These are phyloP conservation scores for Phytopythium boreale DNA, from an alignment of 352 stramenopile species.

Conservation along the genomic window DNA sequence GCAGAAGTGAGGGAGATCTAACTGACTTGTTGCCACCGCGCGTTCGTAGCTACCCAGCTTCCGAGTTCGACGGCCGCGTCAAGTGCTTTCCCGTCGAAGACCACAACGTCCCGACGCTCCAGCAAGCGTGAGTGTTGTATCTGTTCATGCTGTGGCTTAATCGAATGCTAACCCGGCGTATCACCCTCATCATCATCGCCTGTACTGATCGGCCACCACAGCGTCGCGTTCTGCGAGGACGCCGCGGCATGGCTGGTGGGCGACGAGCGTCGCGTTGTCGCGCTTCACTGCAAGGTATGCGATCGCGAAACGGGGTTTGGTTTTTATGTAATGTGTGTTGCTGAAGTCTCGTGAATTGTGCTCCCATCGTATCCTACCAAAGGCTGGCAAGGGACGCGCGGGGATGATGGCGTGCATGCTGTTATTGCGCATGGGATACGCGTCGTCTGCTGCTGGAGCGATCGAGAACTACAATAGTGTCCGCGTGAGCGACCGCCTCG, in stretches of 20 bases:
- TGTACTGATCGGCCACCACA: slow-evolving; percentile 14
- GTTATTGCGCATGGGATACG: slow-evolving; percentile 62
- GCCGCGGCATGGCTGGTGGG: slow-evolving; percentile 53
- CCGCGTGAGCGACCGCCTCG: slow-evolving; percentile 49
- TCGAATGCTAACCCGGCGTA: too few species aligned
- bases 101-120: slow-evolving; percentile 65
- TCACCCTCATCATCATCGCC: not conserved
- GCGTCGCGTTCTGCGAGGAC: slow-evolving; percentile 71
- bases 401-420: slow-evolving; percentile 82
- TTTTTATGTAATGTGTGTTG: not conserved
- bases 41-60: slow-evolving; percentile 40
- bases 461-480: slow-evolving; percentile 71
- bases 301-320: not conserved
- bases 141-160: not conserved
- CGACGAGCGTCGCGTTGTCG: slow-evolving; percentile 41
- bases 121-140: slow-evolving; percentile 42
- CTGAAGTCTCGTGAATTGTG: not conserved
- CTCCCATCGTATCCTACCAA: not conserved
- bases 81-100: slow-evolving; percentile 70
- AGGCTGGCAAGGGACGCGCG: slow-evolving; percentile 68
- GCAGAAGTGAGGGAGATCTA: too few species aligned
- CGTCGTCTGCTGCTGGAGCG: slow-evolving; percentile 32
- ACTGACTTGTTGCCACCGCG: not conserved
- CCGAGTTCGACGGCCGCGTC: slow-evolving; percentile 41
- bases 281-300: slow-evolving; percentile 70